Base-by-base conservation (phyloP, 371 early-diverging fungal genomes). In the Actinomortierella ambigua region DNA sequence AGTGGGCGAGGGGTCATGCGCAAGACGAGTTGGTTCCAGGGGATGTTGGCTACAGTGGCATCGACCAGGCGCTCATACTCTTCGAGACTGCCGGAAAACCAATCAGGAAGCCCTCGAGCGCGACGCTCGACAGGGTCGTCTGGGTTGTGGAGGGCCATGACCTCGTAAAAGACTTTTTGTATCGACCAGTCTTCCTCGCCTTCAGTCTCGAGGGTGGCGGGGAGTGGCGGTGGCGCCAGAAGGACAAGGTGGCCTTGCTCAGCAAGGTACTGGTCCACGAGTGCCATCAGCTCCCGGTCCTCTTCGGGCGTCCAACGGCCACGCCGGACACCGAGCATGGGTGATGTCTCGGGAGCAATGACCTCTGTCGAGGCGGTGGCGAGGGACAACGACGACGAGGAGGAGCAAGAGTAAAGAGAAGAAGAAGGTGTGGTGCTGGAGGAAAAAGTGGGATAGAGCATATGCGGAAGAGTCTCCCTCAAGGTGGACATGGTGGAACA, bases 301-400 rank as follows among this genome's bases (percentile, higher is more conserved):
- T 89, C 90, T 4, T 79, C 75, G n/a, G 75, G 69, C 22, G 85
- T 79, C 91, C 91, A 91, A 42, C 89, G 83, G 14, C 91, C 91
- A 44, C 85, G 83, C 48, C 78, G 34, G 34, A 34, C 11, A 34
- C 34, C 34, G 7, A 34, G 34, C 34, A 34, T 34, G 7, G 34
- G 4, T 34, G 34, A 6, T 6, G 34, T 34, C 11, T 34, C 34
- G 11, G 11, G 34, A 11, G 7, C 11, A 11, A 6, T 4, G 34
- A 6, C 34, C 4, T 6, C 11, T 34, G 34, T 34, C 4, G 34
- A 4, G 81, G 29, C 83, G 85, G 54, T 81, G 70, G 2, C 82
- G 82, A 59, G 34, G n/a, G 34, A 34, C 11, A 11, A 34, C 34
- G 34, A 34, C 11, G 34, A 34, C 34, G 34, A 34, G 34, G n/a